phyloP scores from a whole-genome alignment of 495 filamentous ascomycete species.

The Neurospora sp. region DNA sequence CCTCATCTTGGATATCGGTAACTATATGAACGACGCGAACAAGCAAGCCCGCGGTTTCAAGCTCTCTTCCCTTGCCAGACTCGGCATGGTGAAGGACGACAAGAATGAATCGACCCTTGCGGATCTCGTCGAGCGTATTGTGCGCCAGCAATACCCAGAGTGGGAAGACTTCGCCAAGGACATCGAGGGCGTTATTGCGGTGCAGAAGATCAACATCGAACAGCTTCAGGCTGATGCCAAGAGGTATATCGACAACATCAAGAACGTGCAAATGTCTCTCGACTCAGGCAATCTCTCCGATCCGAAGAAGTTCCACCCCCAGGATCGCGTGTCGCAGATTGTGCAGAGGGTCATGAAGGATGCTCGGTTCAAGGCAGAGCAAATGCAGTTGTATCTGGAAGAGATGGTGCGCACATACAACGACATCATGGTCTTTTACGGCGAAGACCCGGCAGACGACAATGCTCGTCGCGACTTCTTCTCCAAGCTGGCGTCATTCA shows the following conservation, averaged over 20 bases:
- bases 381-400: slow-evolving; percentile 87
- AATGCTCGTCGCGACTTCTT: slow-evolving; percentile 96
- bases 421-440: slow-evolving; percentile 94
- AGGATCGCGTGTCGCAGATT: slow-evolving; percentile 86
- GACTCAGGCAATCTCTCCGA: slow-evolving; percentile 93
- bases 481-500: slow-evolving; percentile 82
- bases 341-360: slow-evolving; percentile 95
- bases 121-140: slow-evolving; percentile 94
- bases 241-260: slow-evolving; percentile 89
- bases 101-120: slow-evolving; percentile 96
- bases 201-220: slow-evolving; percentile 95
- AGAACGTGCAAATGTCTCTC: slow-evolving; percentile 81
- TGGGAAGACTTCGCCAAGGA: slow-evolving; percentile 87
- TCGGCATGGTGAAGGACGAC: slow-evolving; percentile 97
- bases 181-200: slow-evolving; percentile 65
- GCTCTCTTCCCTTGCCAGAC: slow-evolving; percentile 81
- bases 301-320: slow-evolving; percentile 94
- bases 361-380: slow-evolving; percentile 88
- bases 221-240: slow-evolving; percentile 82
- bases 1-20: slow-evolving; percentile 92
- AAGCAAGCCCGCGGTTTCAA: slow-evolving; percentile 99
- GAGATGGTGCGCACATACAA: slow-evolving; percentile 87
- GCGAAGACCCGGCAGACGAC: slow-evolving; percentile 86
- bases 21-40: slow-evolving; percentile 99
- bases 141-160: slow-evolving; percentile 89